Conservation (phyloP, 202 grass and related monocot species). For the Schoenoplectus tabernaemontani region DNA sequence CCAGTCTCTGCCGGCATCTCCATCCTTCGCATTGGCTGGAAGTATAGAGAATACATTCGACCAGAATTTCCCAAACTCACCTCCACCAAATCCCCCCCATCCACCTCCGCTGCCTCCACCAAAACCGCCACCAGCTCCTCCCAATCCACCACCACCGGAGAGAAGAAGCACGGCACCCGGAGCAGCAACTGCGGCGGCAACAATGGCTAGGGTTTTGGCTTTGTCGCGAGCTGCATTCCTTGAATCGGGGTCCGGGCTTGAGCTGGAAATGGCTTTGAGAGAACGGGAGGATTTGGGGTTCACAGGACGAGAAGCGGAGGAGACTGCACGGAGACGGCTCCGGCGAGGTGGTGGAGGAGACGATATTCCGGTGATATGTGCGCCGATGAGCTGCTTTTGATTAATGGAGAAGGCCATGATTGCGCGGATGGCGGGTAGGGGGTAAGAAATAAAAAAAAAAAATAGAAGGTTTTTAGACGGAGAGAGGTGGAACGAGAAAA, state of each 20-base stretch:
- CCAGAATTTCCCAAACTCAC: conserved; percentile 57
- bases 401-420: conserved; percentile 27
- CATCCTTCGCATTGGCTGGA: conserved; percentile 51
- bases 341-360: conserved; percentile 23
- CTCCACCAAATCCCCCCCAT: conserved; percentile 25
- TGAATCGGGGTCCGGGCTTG: not conserved
- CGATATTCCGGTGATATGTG: conserved; percentile 22
- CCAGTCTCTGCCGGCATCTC: conserved; percentile 50
- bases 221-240: not conserved
- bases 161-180: conserved; percentile 45
- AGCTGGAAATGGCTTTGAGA: conserved; percentile 1
- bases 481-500: not conserved
- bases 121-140: conserved; percentile 35
- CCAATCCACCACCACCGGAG: conserved; percentile 50
- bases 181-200: conserved; percentile 23
- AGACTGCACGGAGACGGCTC: conserved; percentile 17
- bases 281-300: conserved; percentile 27
- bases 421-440: not conserved
- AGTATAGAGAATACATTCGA: conserved; percentile 44
- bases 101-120: conserved; percentile 40
- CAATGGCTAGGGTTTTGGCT: conserved; percentile 29
- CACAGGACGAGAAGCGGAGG: conserved; percentile 24
- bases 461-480: not conserved
- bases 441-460: not conserved
- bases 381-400: conserved; percentile 21